phyloP scores from a whole-genome alignment of 2,329 filamentous ascomycete genomes.

The Trichophaea hybrida region DNA sequence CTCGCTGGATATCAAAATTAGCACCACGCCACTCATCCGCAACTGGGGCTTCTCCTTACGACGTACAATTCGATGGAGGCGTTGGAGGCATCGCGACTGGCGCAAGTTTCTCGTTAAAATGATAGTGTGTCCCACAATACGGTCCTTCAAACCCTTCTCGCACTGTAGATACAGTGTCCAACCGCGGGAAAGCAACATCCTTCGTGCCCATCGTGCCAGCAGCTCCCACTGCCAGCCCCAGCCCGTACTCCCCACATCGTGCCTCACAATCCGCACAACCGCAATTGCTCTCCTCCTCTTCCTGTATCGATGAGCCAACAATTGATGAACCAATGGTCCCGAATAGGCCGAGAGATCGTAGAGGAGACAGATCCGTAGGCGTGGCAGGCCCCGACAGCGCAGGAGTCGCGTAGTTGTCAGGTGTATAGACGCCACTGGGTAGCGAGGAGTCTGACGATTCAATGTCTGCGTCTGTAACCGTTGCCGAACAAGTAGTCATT shows the following conservation, averaged over 20 bases:
- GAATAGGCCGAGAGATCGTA: not conserved
- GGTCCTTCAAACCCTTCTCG: not conserved
- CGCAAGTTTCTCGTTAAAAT: conserved; percentile 11
- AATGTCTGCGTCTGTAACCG: not conserved
- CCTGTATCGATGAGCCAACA: conserved; percentile 13
- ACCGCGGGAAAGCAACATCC: conserved; percentile 2
- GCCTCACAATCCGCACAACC: conserved; percentile 11
- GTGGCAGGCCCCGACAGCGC: conserved; percentile 18
- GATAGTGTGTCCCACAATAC: conserved; percentile 17
- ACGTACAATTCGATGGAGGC: conserved; percentile 21
- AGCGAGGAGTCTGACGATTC: conserved; percentile 16
- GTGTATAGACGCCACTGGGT: conserved; percentile 14
- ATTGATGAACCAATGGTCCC: conserved; percentile 9
- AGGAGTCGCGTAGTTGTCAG: conserved; percentile 12
- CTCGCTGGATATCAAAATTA: conserved; percentile 5
- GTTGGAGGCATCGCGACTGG: conserved; percentile 22
- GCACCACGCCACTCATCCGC: not conserved
- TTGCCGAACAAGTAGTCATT: not conserved
- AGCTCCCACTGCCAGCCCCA: conserved; percentile 15
- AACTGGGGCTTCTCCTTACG: not conserved
- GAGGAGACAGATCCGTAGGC: conserved; percentile 17
- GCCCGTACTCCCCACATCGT: conserved; percentile 10
- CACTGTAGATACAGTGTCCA: not conserved
- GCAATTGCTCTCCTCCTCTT: conserved; percentile 19
- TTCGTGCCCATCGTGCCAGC: not conserved